Conservation (phyloP, 1,139 yeast species). For the Geotrichum siamense region DNA sequence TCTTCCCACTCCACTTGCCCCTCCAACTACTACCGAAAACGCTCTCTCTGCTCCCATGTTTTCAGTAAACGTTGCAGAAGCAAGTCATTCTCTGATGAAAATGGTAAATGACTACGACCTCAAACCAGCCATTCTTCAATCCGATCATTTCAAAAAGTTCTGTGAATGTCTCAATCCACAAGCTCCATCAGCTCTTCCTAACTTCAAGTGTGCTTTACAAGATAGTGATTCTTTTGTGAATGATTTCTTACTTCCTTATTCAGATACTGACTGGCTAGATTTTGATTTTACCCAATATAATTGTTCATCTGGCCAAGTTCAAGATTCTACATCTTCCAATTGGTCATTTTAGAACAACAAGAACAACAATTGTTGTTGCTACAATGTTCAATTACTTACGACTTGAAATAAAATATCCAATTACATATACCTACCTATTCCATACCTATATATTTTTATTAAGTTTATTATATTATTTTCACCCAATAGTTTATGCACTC, state of each 20-base stretch:
- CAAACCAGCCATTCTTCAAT: conserved; percentile 4
- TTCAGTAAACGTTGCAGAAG: conserved; percentile 11
- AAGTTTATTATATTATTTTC: not conserved
- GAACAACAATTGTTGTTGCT: too few relatives aligned
- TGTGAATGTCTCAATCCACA: conserved; percentile 11
- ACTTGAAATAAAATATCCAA: too few relatives aligned
- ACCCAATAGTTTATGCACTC: too few relatives aligned
- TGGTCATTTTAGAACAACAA: too few relatives aligned
- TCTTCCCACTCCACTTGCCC: not conserved
- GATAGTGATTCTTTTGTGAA: conserved; percentile 2
- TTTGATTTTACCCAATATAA: too few relatives aligned
- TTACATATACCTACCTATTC: not conserved
- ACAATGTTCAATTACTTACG: too few relatives aligned
- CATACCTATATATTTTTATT: too few relatives aligned
- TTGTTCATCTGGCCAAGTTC: too few relatives aligned
- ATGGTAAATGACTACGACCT: conserved; percentile 12
- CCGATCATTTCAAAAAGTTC: conserved; percentile 9
- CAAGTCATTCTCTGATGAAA: conserved; percentile 11
- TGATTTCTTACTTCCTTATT: not conserved
- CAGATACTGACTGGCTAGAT: not conserved
- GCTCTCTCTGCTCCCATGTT: too few relatives aligned
- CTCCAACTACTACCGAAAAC: not conserved
- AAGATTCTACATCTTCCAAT: too few relatives aligned
- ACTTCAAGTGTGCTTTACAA: conserved; percentile 7
- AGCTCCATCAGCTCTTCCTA: conserved; percentile 10